Evolutionary conservation across 163 green algal genomes (phyloP), one percentile per base, ranked within the genome.

Genomic region (Trebouxia gelatinosa): DNA sequence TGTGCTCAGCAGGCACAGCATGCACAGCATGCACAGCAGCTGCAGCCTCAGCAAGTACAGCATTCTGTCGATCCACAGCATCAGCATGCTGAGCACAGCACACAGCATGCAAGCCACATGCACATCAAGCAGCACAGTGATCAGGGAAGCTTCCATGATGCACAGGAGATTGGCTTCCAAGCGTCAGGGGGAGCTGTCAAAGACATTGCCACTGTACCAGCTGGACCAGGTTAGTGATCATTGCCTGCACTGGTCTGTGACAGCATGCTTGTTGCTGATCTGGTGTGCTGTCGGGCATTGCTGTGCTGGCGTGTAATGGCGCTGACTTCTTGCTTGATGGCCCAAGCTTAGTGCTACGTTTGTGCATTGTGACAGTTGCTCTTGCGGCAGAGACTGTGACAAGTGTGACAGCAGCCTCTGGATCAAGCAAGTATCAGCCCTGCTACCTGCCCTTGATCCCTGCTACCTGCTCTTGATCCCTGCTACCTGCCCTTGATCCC

Each of bases 101-200:
- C 16, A 28, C 61, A 31, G 29, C 9, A 17, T 7, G 61, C 61
- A 43, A 31, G 61, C 13, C 3, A 13, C 28, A 29, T 29, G 28
- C 6, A 37, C 57, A 66, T n/a, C 23, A 31, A 34, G n/a, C 0
- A 29, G 57, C 57, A 66, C n/a, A n/a, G n/a, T n/a, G 48, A 39
- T n/a, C n/a, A n/a, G n/a, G n/a, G n/a, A n/a, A n/a, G n/a, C n/a
- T n/a, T n/a, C n/a, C n/a, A n/a, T n/a, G n/a, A n/a, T n/a, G n/a
- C n/a, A n/a, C n/a, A n/a, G n/a, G 31, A 58, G 64, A 34, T 87
- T 35, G 80, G 78, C 0, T 77, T 83, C 40, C 78, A 87, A 26
- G 75, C 75, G 0, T 58, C 62, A 13, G 84, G 84, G 26, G 77
- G 82, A 2, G 48, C 81, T 5, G 71, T 88, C 35, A 88, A 88